Conservation (phyloP, 768 basidiomycete genomes). For the Tubosaeta brunneosetosa region DNA sequence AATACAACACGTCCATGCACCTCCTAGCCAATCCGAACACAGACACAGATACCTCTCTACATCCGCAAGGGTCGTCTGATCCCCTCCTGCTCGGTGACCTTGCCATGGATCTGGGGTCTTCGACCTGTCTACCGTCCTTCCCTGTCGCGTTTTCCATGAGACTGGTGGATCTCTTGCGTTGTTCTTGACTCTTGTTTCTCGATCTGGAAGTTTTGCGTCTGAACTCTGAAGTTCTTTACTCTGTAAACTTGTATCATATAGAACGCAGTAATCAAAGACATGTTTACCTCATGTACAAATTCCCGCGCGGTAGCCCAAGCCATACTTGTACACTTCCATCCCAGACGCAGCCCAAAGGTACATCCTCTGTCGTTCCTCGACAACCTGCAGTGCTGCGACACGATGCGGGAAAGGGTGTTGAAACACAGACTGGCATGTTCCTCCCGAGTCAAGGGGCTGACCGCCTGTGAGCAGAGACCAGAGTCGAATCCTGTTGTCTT, state of each 20-base stretch:
- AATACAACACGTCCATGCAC: not conserved
- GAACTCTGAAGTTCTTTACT: constrained; percentile 1
- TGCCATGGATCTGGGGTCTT: not conserved
- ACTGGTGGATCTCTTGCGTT: constrained; percentile 13
- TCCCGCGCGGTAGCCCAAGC: constrained; percentile 40
- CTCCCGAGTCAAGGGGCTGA: constrained; percentile 17
- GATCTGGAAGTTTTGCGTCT: not conserved
- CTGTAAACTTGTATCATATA: constrained; percentile 9
- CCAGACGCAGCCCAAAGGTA: constrained; percentile 54
- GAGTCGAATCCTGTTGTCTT: constrained; percentile 57
- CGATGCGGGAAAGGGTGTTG: constrained; percentile 31
- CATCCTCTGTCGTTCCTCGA: constrained; percentile 36
- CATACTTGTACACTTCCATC: constrained; percentile 42
- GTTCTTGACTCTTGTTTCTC: not conserved
- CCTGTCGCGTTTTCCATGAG: constrained; percentile 21
- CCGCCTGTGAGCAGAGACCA: constrained; percentile 65
- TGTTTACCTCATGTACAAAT: constrained; percentile 1
- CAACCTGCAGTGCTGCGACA: constrained; percentile 48
- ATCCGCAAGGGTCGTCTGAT: not conserved
- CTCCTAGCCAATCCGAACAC: not conserved
- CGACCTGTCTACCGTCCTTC: constrained; percentile 4
- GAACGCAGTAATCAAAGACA: not conserved
- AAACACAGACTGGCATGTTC: constrained; percentile 29
- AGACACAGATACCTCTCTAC: not conserved
- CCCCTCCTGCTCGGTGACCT: not conserved